phyloP scores from a whole-genome alignment of 768 basidiomycete species.

The Lepiota venenata region DNA sequence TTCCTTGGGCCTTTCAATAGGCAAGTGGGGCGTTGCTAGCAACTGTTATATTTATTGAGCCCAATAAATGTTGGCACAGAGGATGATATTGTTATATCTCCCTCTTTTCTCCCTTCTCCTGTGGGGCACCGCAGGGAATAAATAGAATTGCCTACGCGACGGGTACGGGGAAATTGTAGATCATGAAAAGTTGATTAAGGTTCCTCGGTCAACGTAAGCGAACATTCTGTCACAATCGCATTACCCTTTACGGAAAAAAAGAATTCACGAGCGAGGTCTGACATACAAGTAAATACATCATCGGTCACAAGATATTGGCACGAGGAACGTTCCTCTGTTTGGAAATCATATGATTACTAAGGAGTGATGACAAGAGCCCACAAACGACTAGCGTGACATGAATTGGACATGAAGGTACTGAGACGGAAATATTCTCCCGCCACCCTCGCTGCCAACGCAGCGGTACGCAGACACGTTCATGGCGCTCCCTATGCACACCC shows the following conservation, averaged over 20 bases:
- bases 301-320: not conserved
- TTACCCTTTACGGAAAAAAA: not conserved
- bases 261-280: not conserved
- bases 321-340: not conserved
- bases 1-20: not conserved
- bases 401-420: no score
- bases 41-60: no score
- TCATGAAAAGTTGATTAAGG: not conserved
- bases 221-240: not conserved
- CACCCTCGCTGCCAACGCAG: no score
- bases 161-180: not conserved
- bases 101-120: no score
- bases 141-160: not conserved
- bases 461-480: no score
- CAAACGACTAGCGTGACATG: no score
- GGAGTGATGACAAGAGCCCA: no score
- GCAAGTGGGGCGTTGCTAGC: not conserved
- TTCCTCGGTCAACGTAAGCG: slow-evolving; percentile 7
- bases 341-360: not conserved
- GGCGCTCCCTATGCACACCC: no score
- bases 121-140: no score
- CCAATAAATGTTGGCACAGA: no score
- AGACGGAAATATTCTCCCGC: no score
- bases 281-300: not conserved
- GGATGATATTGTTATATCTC: no score